A percentile compares a stretch with the other conserved stretches of the same genome.
phyloP scores from a whole-genome alignment of 108 stramenopile genomes.

The Seminavis robusta region DNA sequence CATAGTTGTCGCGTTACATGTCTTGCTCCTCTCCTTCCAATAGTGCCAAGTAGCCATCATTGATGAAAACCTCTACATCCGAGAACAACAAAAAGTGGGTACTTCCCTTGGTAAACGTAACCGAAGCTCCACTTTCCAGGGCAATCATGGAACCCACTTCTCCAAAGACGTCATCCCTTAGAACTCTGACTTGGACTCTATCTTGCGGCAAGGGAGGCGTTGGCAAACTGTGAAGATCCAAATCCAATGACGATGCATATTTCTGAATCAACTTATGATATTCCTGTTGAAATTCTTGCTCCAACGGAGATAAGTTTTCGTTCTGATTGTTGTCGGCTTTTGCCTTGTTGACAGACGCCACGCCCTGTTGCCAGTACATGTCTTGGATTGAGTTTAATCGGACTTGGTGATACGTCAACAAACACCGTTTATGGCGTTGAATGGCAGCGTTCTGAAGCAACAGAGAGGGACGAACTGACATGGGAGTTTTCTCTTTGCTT shows the following conservation, averaged over 20 bases:
- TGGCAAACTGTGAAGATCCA: conserved; percentile 55
- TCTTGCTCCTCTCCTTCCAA: conserved; percentile 72
- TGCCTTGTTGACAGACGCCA: not conserved
- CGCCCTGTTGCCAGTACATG: not conserved
- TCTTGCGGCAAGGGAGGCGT: conserved; percentile 69
- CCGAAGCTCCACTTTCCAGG: conserved; percentile 66
- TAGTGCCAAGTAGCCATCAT: conserved; percentile 79
- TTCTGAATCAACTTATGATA: conserved; percentile 23
- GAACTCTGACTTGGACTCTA: conserved; percentile 79
- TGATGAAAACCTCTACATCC: conserved; percentile 87
- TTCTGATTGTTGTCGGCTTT: not conserved
- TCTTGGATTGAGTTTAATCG: conserved; percentile 58
- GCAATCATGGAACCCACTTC: conserved; percentile 67
- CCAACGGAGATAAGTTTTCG: conserved; percentile 6
- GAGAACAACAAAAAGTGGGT: conserved; percentile 80
- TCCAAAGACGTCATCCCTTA: conserved; percentile 10
- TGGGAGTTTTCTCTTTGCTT: conserved; percentile 24
- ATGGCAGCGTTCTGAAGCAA: conserved; percentile 85
- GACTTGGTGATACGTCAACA: conserved; percentile 86
- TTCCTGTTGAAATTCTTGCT: conserved; percentile 20
- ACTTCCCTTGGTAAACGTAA: conserved; percentile 74
- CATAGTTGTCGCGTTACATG: too few relatives aligned
- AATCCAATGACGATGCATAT: conserved; percentile 31
- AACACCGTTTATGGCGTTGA: conserved; percentile 89
- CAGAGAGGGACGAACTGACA: conserved; percentile 63